Base-by-base conservation (phyloP, 306 rosid genomes). In the Pueraria montana region DNA sequence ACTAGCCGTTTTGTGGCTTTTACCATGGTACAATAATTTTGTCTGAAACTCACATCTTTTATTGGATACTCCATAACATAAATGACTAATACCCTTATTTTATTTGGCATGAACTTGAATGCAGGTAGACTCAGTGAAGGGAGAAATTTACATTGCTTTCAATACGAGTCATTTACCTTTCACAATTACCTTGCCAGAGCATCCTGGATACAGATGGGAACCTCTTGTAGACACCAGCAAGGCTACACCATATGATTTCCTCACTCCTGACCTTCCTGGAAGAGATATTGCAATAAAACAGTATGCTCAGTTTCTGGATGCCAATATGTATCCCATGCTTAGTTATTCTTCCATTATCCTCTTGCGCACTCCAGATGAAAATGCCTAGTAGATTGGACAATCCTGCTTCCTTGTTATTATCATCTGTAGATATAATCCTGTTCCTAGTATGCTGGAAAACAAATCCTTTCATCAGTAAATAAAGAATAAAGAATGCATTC, bases 261-360 rank as follows among this genome's bases (percentile, higher is more conserved):
- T 96, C 78, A n/a, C 88, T 2, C 79, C 79, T 18, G 98, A 89
- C 65, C 17, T 94, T 34, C 90, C 94, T 4, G 92, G 67, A 81
- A 94, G 97, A 89, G 94, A 89, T 24, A 79, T 72, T 38, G 97
- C 92, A 32, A 72, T 90, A 70, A 83, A 61, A 56, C 99, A 96
- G 85, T 92, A 91, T 77, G 91, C 94, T 42, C 98, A 94, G 58
- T 94, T 96, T 85, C 92, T 96, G 32, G 97, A 94, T 0, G 88
- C 90, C 78, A 94, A 91, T 83, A 64, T 84, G 20, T 96, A 96
- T 84, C 99, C 99, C 49, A 96, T 92, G 99, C 93, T 91, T 58
- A 91, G 95, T 88, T 96, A 94, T 91, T 96, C 99, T 82, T 94
- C 99, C 84, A 84, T 94, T 87, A 87, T 96, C 83, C 92, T 96